Evolutionary conservation across 495 filamentous ascomycete species (phyloP).

Genomic region (Antarctomyces pellizariae): DNA sequence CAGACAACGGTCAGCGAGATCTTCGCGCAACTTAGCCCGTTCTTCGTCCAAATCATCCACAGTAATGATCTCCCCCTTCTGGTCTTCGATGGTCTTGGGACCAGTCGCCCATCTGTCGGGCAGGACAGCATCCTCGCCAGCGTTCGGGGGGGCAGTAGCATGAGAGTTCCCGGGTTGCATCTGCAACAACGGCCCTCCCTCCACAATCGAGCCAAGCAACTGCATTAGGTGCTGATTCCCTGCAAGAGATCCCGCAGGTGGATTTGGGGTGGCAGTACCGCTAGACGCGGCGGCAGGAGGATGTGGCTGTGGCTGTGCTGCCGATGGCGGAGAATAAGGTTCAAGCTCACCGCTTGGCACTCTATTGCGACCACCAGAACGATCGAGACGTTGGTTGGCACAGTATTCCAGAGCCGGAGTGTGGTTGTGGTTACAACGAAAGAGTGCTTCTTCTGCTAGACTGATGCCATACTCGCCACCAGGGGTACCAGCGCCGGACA

Average conservation of each 20-base stretch:
- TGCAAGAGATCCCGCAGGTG: no score
- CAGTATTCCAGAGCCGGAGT: constrained; percentile 51
- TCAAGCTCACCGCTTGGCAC: constrained; percentile 30
- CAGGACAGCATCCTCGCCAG: neutral
- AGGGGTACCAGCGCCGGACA: no score
- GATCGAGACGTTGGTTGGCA: constrained; percentile 22
- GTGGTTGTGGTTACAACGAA: constrained; percentile 47
- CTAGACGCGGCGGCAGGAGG: constrained; percentile 7
- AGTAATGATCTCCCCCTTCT: no score
- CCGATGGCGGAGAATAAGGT: constrained; percentile 7
- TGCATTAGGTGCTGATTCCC: no score
- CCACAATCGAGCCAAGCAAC: no score
- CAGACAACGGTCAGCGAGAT: constrained; percentile 70
- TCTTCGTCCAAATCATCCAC: constrained; percentile 68
- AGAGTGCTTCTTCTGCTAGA: constrained; percentile 56
- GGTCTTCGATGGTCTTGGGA: no score
- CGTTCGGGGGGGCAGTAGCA: neutral
- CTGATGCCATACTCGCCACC: constrained; percentile 27
- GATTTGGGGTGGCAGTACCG: constrained; percentile 9
- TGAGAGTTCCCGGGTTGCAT: no score
- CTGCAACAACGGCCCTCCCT: no score
- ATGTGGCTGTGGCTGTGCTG: constrained; percentile 4
- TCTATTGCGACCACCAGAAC: constrained; percentile 27
- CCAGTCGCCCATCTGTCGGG: no score
- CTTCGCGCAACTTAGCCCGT: constrained; percentile 43